Percentiles rank a stretch among this genome's conserved stretches.
phyloP scores from a whole-genome alignment of 73 alveolate species.

The Stentor roeselii region DNA sequence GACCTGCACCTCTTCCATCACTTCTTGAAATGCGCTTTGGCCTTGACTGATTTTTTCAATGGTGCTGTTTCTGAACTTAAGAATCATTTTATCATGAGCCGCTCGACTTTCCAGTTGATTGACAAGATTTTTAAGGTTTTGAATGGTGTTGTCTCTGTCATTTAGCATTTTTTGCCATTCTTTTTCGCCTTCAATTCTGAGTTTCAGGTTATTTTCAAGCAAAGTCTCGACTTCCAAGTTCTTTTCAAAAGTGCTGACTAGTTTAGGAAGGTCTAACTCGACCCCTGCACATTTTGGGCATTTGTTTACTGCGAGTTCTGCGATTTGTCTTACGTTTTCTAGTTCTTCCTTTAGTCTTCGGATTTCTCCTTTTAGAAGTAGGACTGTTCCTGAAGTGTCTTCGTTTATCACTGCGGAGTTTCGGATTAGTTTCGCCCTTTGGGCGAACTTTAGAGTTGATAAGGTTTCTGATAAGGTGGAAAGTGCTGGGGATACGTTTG shows the following conservation, averaged over 20 bases:
- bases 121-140: background rate
- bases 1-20: slow-evolving; percentile 15
- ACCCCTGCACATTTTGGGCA: slow-evolving; percentile 21
- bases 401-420: slow-evolving; percentile 69
- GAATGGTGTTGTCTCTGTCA: background rate
- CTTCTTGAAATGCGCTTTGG: background rate
- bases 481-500: slow-evolving; percentile 60
- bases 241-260: background rate
- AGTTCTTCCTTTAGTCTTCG: slow-evolving; percentile 53
- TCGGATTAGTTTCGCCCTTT: slow-evolving; percentile 71
- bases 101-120: slow-evolving; percentile 20
- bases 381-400: slow-evolving; percentile 46
- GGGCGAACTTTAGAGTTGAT: slow-evolving; percentile 70
- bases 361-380: slow-evolving; percentile 57
- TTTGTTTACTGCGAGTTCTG: background rate
- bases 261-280: background rate
- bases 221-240: slow-evolving; percentile 9
- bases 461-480: slow-evolving; percentile 61
- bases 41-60: background rate
- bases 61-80: slow-evolving; percentile 29
- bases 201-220: background rate
- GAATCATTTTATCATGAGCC: slow-evolving; percentile 32
- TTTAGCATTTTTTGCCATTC: background rate
- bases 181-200: slow-evolving; percentile 9
- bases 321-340: slow-evolving; percentile 16